A percentile compares a stretch with the other conserved stretches of the same genome.
These are phyloP conservation scores for Rugosomyces carneus DNA, from an alignment of 1,284 basidiomycete species.

Conservation along the genomic window DNA sequence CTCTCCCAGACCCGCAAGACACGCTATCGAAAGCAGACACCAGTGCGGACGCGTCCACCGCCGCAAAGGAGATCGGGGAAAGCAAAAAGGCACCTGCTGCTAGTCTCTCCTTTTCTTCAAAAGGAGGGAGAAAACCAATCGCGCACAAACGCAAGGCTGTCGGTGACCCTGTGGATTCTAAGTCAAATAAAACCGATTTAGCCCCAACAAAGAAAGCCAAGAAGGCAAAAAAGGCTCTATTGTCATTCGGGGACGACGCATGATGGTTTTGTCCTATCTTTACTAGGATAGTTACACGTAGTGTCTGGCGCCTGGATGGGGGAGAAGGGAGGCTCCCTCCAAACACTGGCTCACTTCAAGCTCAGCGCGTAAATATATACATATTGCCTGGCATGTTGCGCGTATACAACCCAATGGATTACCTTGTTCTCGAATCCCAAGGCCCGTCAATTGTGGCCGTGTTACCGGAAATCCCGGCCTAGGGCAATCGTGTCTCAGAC, in stretches of 20 bases:
- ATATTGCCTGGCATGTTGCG: too few relatives aligned
- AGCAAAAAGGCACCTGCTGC: constrained; percentile 13
- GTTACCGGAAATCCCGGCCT: too few relatives aligned
- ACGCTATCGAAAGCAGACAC: background rate
- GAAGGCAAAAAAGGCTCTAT: constrained; percentile 23
- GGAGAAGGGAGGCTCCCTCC: too few relatives aligned
- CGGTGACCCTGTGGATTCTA: constrained; percentile 14
- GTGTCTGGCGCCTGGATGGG: too few relatives aligned
- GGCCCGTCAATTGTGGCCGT: too few relatives aligned
- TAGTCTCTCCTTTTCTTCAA: constrained; percentile 27
- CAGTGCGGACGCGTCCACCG: background rate
- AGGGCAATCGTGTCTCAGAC: too few relatives aligned
- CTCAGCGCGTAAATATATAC: too few relatives aligned
- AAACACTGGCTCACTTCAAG: too few relatives aligned
- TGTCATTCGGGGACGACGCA: constrained; percentile 24
- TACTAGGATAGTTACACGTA: too few relatives aligned
- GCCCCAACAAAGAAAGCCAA: constrained; percentile 23
- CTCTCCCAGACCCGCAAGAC: constrained; percentile 25
- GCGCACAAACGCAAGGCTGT: constrained; percentile 23
- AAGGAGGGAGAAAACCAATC: constrained; percentile 14
- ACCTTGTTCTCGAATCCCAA: too few relatives aligned
- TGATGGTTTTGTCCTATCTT: too few relatives aligned
- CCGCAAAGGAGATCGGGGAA: constrained; percentile 2
- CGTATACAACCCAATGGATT: too few relatives aligned
- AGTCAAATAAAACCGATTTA: constrained; percentile 9